Evolutionary conservation across 2,329 filamentous ascomycete genomes (phyloP).

Genomic region (Neurospora crassa): DNA sequence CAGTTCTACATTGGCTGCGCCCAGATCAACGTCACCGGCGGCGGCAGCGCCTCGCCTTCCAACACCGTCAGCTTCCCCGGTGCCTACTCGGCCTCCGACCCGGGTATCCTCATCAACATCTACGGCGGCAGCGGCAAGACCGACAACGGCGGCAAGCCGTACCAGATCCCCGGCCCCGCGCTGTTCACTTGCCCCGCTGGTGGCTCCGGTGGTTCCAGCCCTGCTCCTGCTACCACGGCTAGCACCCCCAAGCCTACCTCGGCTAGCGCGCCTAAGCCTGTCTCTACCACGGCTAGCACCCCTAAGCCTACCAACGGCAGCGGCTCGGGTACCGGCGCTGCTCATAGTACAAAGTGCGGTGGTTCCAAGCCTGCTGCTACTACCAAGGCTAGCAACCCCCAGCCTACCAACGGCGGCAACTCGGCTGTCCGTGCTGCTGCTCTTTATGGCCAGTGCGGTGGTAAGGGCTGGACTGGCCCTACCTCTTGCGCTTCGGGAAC

Average conservation of each 20-base stretch:
- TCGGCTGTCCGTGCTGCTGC: conserved; percentile 6
- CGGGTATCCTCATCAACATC: conserved; percentile 26
- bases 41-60: conserved; percentile 20
- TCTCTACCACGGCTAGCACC: background rate
- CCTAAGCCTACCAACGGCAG: too few species aligned
- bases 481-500: conserved; percentile 15
- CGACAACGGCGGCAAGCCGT: conserved; percentile 23
- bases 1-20: conserved; percentile 31
- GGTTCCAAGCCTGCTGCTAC: conserved; percentile 1
- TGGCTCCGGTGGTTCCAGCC: conserved; percentile 1
- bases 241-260: conserved; percentile 1
- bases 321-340: too few species aligned
- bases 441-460: conserved; percentile 18
- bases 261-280: background rate
- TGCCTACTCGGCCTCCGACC: conserved; percentile 24
- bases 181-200: conserved; percentile 20
- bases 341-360: too few species aligned
- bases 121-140: conserved; percentile 23
- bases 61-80: conserved; percentile 26
- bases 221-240: background rate
- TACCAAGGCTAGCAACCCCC: background rate
- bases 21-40: conserved; percentile 22
- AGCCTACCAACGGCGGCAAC: conserved; percentile 1
- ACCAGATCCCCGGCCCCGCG: conserved; percentile 26
- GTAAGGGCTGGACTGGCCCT: conserved; percentile 16